Conservation (phyloP, 805 yeast species). For the Nematodospora valgi region DNA sequence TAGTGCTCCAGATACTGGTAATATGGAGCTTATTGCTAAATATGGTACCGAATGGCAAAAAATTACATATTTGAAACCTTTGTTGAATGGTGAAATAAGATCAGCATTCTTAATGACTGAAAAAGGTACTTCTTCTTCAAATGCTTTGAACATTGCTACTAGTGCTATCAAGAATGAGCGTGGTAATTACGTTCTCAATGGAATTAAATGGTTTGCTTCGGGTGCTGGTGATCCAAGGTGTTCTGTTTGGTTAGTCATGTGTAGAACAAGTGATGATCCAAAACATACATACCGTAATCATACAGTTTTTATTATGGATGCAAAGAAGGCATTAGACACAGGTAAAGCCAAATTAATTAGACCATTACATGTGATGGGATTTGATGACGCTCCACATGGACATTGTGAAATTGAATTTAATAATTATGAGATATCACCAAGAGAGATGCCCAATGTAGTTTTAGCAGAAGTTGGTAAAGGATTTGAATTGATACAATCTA, state of each 20-base stretch:
- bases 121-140: constrained; percentile 56
- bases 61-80: constrained; percentile 48
- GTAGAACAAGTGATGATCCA: constrained; percentile 36
- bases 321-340: constrained; percentile 44
- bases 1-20: constrained; percentile 64
- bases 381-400: constrained; percentile 72
- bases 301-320: constrained; percentile 53
- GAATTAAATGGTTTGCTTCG: constrained; percentile 68
- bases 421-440: constrained; percentile 44
- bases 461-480: constrained; percentile 52
- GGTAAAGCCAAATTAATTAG: constrained; percentile 48
- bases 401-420: constrained; percentile 57
- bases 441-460: constrained; percentile 39
- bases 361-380: constrained; percentile 54
- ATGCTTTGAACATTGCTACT: constrained; percentile 56
- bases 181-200: constrained; percentile 52
- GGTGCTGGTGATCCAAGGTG: constrained; percentile 70
- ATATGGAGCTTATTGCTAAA: constrained; percentile 50
- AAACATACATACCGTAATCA: constrained; percentile 46
- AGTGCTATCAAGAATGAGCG: constrained; percentile 33
- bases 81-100: constrained; percentile 52
- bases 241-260: constrained; percentile 51
- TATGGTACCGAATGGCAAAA: constrained; percentile 37
- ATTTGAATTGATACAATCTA: constrained; percentile 59
- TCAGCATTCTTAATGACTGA: constrained; percentile 68